Evolutionary conservation across 768 basidiomycete species (phyloP), one percentile per base, ranked within the genome.

Genomic region (Tulasnella sp.): DNA sequence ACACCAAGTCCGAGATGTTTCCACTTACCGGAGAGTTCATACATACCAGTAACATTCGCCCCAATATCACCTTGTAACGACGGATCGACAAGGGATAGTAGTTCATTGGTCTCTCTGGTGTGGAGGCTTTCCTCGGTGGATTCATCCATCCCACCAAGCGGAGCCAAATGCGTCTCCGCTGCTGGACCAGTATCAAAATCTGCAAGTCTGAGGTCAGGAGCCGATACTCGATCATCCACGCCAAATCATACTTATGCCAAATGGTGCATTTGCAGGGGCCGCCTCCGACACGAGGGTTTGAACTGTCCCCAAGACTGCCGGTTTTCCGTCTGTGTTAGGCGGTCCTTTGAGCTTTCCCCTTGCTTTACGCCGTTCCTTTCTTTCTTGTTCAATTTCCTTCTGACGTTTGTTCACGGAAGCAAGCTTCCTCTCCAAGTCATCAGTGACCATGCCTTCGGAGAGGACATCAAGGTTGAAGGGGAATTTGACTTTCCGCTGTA

Each of bases 401-500:
- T 91, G 74, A 60, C 78, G 79, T 14, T 79, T 74, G 62, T 81
- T 81, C 37, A 84, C 79, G 0, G 90, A 86, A 2, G 75, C 68
- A 29, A 97, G 66, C 67, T 82, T 86, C 15, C 69, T 73, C 61
- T 81, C 80, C 11, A 96, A 75, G 39, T 87, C 90, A 43, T 87
- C 83, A 0, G 87, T 86, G 34, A 75, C 79, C 36, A 96, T 72
- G 54, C 94, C 54, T n/a, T 56, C 55, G 17, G 55, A 91, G 36
- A 85, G 66, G 0, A 84, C 86, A 64, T 97, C 93, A 55, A 90
- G 82, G 62, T 94, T 90, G 40, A 81, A 75, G 0, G 86, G 82
- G 69, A 97, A 97, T 70, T 91, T 96, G 59, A 99, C 92, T 74
- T 83, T 86, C 43, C 85, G 80, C 86, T 88, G 64, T 39, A 53